Percentiles rank a stretch among this genome's conserved stretches.
Conservation (phyloP, 805 yeast species). For the Sugiyamaella boreocaroliniensis region DNA sequence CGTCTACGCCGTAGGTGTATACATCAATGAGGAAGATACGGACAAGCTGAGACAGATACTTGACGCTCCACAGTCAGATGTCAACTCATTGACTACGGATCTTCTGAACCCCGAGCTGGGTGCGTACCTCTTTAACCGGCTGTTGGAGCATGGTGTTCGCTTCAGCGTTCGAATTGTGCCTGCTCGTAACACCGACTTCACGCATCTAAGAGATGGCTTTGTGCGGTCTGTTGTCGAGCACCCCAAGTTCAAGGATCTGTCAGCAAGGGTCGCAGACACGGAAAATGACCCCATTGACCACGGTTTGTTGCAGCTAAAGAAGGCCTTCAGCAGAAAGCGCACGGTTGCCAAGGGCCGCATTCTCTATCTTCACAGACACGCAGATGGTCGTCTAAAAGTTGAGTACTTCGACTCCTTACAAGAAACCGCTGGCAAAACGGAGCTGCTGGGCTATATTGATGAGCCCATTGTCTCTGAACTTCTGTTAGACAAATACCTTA, state of each 20-base stretch:
- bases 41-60: constrained; percentile 21
- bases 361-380: constrained; percentile 49
- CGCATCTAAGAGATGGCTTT: constrained; percentile 84
- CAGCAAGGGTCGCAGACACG: constrained; percentile 24
- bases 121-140: constrained; percentile 44
- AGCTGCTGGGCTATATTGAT: constrained; percentile 50
- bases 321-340: constrained; percentile 56
- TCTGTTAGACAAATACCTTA: constrained; percentile 69
- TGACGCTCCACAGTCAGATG: constrained; percentile 1
- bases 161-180: constrained; percentile 76
- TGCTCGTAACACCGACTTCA: constrained; percentile 82
- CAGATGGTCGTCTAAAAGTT: constrained; percentile 42
- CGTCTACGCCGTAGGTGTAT: constrained; percentile 83
- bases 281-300: constrained; percentile 36
- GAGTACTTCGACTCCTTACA: constrained; percentile 39
- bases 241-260: constrained; percentile 45
- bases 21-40: constrained; percentile 56
- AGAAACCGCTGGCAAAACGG: constrained; percentile 21
- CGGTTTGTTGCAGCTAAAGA: constrained; percentile 64
- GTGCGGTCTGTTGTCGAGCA: constrained; percentile 70
- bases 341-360: constrained; percentile 71
- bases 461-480: constrained; percentile 59
- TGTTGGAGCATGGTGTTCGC: constrained; percentile 54
- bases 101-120: constrained; percentile 46
- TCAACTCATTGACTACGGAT: constrained; percentile 31